Conservation (phyloP, 2,329 filamentous ascomycete species). For the Ploettnerulaceae sp. region DNA sequence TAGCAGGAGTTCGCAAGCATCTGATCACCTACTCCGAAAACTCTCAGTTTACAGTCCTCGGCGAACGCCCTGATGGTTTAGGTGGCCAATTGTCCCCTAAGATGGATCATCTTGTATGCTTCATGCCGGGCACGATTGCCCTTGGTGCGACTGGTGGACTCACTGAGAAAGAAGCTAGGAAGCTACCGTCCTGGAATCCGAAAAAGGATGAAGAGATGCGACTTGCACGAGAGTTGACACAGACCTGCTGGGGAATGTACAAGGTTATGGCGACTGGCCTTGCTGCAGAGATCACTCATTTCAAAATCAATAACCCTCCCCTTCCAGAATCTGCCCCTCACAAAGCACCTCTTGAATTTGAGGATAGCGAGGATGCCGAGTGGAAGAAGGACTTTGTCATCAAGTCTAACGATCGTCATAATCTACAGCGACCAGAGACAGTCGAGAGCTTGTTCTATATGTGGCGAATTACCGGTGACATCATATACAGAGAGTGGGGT, state of each 20-base stretch:
- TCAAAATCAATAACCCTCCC: conserved; percentile 68
- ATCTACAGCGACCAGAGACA: conserved; percentile 91
- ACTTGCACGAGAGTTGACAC: conserved; percentile 84
- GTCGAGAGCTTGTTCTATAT: conserved; percentile 97
- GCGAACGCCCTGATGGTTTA: conserved; percentile 75
- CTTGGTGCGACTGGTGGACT: conserved; percentile 78
- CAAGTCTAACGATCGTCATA: conserved; percentile 80
- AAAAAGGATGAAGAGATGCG: conserved; percentile 82
- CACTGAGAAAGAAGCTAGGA: conserved; percentile 69
- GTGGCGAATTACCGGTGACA: conserved; percentile 94
- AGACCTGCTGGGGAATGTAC: conserved; percentile 98
- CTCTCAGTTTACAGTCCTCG: conserved; percentile 81
- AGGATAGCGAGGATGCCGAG: conserved; percentile 46
- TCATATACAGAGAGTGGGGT: conserved; percentile 88
- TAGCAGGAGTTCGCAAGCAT: conserved; percentile 84
- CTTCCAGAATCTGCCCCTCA: conserved; percentile 53
- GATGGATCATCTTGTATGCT: conserved; percentile 98
- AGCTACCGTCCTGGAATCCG: conserved; percentile 65
- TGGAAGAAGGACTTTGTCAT: conserved; percentile 80
- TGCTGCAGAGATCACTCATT: conserved; percentile 93
- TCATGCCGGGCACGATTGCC: conserved; percentile 94
- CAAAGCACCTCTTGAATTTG: conserved; percentile 45
- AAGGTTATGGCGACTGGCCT: conserved; percentile 83
- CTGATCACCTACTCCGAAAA: conserved; percentile 82
- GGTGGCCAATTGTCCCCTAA: conserved; percentile 66